These are phyloP conservation scores for bread wheat (Triticum aestivum) DNA, from an alignment of 176 grass and related monocot species.

Conservation along the genomic window DNA sequence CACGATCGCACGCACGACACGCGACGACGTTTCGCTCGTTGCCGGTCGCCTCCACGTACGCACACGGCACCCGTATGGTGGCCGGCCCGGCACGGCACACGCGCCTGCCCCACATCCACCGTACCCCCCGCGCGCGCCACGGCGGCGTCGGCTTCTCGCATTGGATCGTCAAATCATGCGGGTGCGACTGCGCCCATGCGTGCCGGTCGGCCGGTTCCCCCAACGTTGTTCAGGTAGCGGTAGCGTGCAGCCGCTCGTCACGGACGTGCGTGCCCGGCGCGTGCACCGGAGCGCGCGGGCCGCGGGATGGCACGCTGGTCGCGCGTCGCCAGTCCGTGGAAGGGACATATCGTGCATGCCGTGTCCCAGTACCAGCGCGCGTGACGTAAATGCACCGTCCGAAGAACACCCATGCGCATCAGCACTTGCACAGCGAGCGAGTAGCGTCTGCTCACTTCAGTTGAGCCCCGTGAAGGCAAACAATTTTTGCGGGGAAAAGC, in stretches of 20 bases:
- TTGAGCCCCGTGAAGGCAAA: not conserved
- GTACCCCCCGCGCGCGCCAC: not conserved
- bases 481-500: not conserved
- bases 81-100: not conserved
- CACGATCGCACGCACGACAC: not conserved
- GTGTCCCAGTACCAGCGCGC: not conserved
- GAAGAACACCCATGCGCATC: too few relatives aligned
- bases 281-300: not conserved
- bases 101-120: not conserved
- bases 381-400: too few relatives aligned
- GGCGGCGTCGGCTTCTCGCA: not conserved
- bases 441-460: not conserved
- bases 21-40: not conserved
- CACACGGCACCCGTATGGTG: not conserved
- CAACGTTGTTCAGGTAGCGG: not conserved
- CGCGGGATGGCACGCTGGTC: not conserved
- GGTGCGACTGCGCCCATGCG: not conserved
- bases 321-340: not conserved
- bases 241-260: too few relatives aligned
- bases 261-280: not conserved
- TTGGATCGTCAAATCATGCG: slow-evolving; percentile 26
- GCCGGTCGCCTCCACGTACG: not conserved
- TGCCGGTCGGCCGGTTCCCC: slow-evolving; percentile 8
- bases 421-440: too few relatives aligned
- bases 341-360: not conserved